Conservation (phyloP, 169 alveolate species). For the Plasmodium cynomolgi region DNA sequence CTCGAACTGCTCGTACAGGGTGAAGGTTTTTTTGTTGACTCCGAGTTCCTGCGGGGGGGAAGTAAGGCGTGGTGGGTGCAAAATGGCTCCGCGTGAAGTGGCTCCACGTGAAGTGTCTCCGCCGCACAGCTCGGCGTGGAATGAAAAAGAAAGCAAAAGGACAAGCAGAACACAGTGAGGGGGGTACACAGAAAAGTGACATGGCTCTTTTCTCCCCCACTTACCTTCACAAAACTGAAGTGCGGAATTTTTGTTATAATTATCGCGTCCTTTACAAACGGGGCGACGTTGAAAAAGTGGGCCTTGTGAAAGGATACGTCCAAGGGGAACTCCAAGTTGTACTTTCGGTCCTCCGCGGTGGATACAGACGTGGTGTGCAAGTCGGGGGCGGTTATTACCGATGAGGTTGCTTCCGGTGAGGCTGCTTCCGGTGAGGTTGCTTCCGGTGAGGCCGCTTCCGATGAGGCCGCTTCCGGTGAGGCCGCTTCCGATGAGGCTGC, state of each 20-base stretch:
- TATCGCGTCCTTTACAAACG: slow-evolving; percentile 61
- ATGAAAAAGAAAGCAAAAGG: not conserved
- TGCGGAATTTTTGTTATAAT: slow-evolving; percentile 70
- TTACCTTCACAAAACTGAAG: slow-evolving; percentile 56
- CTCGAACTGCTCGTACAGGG: slow-evolving; percentile 67
- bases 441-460: not conserved
- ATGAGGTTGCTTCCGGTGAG: not conserved
- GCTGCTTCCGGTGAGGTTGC: not conserved
- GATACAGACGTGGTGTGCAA: slow-evolving; percentile 35
- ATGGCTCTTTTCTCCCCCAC: not conserved
- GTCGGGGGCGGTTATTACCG: slow-evolving; percentile 22
- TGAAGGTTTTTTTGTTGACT: slow-evolving; percentile 37
- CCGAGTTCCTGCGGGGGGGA: slow-evolving; percentile 45
- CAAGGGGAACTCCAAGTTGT: slow-evolving; percentile 46
- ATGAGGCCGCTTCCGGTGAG: not conserved
- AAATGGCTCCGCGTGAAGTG: not conserved
- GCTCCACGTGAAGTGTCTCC: not conserved
- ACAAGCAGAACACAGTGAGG: not conserved
- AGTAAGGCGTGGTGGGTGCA: not conserved
- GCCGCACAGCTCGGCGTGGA: not conserved
- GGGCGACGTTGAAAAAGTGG: slow-evolving; percentile 66
- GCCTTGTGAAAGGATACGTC: slow-evolving; percentile 72
- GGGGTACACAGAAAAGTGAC: not conserved
- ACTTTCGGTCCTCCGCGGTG: slow-evolving; percentile 44
- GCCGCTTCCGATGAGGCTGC: not conserved